Conservation (phyloP, 257 asterid genomes). For the Voacanga thouarsii region DNA sequence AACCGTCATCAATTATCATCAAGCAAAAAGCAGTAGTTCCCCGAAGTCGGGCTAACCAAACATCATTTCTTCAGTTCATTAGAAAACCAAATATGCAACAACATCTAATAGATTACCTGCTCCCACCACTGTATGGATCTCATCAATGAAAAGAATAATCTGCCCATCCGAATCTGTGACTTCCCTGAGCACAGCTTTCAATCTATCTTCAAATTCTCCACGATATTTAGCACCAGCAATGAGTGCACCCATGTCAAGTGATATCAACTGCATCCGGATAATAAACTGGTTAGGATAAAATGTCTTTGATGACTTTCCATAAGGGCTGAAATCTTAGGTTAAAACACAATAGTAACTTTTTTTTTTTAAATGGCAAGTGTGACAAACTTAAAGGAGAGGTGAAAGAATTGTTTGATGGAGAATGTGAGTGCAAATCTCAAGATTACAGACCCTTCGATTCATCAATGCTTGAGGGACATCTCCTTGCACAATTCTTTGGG, state of each 20-base stretch:
- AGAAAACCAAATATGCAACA: not conserved
- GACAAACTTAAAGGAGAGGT: not conserved
- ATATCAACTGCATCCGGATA: constrained; percentile 60
- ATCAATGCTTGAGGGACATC: constrained; percentile 98
- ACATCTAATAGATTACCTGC: constrained; percentile 56
- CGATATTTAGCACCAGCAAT: constrained; percentile 98
- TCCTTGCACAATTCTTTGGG: constrained; percentile 98
- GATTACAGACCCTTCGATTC: constrained; percentile 76
- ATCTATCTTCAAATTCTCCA: constrained; percentile 95
- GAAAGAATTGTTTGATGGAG: not conserved
- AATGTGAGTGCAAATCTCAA: constrained; percentile 18
- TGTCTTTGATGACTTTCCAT: not conserved
- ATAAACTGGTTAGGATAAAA: not conserved
- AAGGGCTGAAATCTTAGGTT: not conserved
- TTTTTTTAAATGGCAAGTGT: not conserved
- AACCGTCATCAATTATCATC: not conserved
- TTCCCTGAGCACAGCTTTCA: constrained; percentile 94
- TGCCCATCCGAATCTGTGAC: constrained; percentile 95
- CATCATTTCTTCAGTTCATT: not conserved
- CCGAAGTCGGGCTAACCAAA: not conserved
- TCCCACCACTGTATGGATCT: constrained; percentile 96
- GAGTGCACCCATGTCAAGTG: constrained; percentile 97
- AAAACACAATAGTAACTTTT: not conserved
- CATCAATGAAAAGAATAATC: constrained; percentile 85
- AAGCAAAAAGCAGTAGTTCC: not conserved